phyloP scores from a whole-genome alignment of 108 stramenopile species.

The Chaetoceros tenuissimus region DNA sequence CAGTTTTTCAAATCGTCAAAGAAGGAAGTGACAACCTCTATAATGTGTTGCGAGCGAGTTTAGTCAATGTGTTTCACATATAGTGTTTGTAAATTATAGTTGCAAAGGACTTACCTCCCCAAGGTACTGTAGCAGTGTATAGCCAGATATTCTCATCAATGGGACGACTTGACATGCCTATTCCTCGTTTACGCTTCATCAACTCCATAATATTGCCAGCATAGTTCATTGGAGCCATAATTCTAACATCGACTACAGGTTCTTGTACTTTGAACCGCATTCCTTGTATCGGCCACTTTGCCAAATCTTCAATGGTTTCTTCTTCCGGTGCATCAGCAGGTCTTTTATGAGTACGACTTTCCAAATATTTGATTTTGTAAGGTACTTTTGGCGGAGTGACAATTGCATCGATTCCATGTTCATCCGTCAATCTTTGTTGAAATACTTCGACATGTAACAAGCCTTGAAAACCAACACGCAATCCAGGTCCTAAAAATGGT shows the following conservation, averaged over 20 bases:
- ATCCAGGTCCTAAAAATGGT: slow-evolving; percentile 85
- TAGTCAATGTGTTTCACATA: too few relatives aligned
- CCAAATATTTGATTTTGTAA: slow-evolving; percentile 76
- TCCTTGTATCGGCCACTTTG: slow-evolving; percentile 52
- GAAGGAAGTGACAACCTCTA: slow-evolving; percentile 83
- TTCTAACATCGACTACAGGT: slow-evolving; percentile 69
- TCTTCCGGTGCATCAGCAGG: slow-evolving; percentile 56
- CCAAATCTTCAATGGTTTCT: slow-evolving; percentile 75
- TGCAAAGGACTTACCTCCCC: too few relatives aligned
- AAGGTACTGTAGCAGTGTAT: slow-evolving; percentile 76
- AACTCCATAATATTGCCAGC: slow-evolving; percentile 84
- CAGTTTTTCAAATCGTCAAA: slow-evolving; percentile 74
- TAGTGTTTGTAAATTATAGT: too few relatives aligned
- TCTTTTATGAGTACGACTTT: slow-evolving; percentile 72
- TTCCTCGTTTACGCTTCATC: slow-evolving; percentile 67
- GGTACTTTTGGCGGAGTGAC: slow-evolving; percentile 97
- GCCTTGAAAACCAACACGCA: slow-evolving; percentile 95
- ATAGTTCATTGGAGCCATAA: slow-evolving; percentile 76
- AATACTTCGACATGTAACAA: slow-evolving; percentile 97
- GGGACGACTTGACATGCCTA: slow-evolving; percentile 54
- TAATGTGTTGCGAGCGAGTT: too few relatives aligned
- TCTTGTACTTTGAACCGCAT: slow-evolving; percentile 73
- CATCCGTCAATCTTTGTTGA: slow-evolving; percentile 90
- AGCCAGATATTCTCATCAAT: slow-evolving; percentile 82
- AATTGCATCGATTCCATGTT: slow-evolving; percentile 91